phyloP scores from a whole-genome alignment of 805 yeast species.

The Ogataea ramenticola region DNA sequence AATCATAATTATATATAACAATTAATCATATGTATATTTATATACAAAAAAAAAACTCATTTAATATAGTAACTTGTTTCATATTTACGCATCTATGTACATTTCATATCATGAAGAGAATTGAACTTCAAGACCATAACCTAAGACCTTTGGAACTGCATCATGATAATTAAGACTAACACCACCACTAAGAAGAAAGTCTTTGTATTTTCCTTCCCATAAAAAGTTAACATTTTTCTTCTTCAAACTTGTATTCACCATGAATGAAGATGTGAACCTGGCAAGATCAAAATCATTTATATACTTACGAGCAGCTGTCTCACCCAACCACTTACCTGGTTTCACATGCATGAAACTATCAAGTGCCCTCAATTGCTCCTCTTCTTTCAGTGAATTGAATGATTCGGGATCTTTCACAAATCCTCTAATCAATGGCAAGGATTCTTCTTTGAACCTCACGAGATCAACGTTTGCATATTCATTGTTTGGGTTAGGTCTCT shows the following conservation, averaged over 20 bases:
- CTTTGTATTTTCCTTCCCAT: slow-evolving; percentile 87
- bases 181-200: slow-evolving; percentile 74
- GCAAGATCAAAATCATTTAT: slow-evolving; percentile 38
- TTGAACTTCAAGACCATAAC: slow-evolving; percentile 55
- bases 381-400: slow-evolving; percentile 13
- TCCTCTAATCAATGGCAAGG: slow-evolving; percentile 3
- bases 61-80: no score
- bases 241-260: slow-evolving; percentile 62
- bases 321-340: slow-evolving; percentile 11
- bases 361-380: slow-evolving; percentile 14
- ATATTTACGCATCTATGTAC: no score
- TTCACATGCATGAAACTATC: slow-evolving; percentile 16
- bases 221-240: slow-evolving; percentile 54
- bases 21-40: no score
- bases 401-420: background rate
- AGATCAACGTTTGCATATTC: background rate
- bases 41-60: no score
- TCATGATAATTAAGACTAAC: slow-evolving; percentile 41
- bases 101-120: slow-evolving; percentile 52
- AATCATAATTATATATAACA: no score
- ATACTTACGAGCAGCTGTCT: slow-evolving; percentile 15
- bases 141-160: slow-evolving; percentile 38
- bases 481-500: background rate
- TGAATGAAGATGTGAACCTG: slow-evolving; percentile 63
- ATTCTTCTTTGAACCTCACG: background rate